Base-by-base conservation (phyloP, 1,284 basidiomycete species). In the Phaffia rhodozyma region DNA sequence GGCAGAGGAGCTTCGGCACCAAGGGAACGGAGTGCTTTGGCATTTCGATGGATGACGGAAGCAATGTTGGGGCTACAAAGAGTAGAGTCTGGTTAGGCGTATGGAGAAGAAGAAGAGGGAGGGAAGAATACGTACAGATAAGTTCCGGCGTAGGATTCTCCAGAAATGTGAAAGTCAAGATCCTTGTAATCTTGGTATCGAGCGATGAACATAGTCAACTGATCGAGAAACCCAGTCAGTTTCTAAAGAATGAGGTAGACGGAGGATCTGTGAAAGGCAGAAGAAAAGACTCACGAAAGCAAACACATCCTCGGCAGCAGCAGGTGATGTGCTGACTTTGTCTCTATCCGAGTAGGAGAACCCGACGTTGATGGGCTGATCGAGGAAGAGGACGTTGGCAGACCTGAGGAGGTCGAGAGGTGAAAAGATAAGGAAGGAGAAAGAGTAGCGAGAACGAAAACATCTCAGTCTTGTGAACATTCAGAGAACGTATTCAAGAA, bases 341-440 rank as follows among this genome's bases (percentile, higher is more conserved):
- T 83, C 84, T 23, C 83, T 82, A 55, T 80, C 79, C 18, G 85
- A 82, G 74, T 92, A 94, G 0, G 89, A 92, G 76, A 83, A 94
- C 55, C 92, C 92, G 34, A 94, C 91, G 66, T 86, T 83, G 70
- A 91, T 81, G 13, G 91, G 91, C 71, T 93, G 86, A 75, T 92
- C 89, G 60, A 91, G 82, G 82, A 91, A 92, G 71, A 84, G 79
- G 57, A 66, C 34, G 49, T 80, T n/a, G 78, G 76, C 71, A 73
- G 71, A 48, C 49, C 61, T 50, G 9, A 56, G 52, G 23, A 58
- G 55, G 21, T 55, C 20, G 4, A 62, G 55, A 30, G 67, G 61
- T n/a, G 51, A 21, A 13, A 38, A 34, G 21, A 49, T 25, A 16
- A 4, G 5, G 50, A 18, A 25, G 18, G 49, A 21, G 20, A n/a